A percentile compares a stretch with the other conserved stretches of the same genome.
phyloP scores from a whole-genome alignment of 2,329 filamentous ascomycete species.

The Penicillium aurantiogriseum region DNA sequence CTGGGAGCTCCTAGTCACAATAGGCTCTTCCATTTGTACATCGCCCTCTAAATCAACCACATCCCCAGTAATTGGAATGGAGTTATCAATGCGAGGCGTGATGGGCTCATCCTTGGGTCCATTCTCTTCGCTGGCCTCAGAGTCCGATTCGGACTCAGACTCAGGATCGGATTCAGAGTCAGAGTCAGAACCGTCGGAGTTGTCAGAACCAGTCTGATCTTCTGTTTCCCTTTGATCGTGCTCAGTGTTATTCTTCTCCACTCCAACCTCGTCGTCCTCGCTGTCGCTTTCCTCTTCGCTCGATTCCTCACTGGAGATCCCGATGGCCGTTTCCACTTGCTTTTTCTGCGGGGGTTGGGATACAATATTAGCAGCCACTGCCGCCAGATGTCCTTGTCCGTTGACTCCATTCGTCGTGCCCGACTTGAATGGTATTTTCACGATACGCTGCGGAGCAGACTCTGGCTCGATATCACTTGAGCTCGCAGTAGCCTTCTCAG shows the following conservation, averaged over 20 bases:
- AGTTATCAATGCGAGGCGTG: background rate
- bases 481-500: background rate
- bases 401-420: background rate
- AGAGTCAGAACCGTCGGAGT: background rate
- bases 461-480: background rate
- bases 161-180: background rate
- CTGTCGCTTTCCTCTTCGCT: background rate
- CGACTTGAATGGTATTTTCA: background rate
- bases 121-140: background rate
- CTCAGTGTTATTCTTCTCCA: background rate
- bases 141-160: background rate
- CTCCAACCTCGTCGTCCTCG: background rate
- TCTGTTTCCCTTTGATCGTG: background rate
- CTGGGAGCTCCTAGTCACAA: background rate
- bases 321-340: background rate
- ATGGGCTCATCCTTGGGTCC: background rate
- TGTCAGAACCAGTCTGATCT: background rate
- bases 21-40: conserved; percentile 15
- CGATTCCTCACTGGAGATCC: background rate
- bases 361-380: background rate
- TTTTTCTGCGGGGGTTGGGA: background rate
- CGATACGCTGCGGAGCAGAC: background rate
- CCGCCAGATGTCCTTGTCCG: background rate
- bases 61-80: background rate
- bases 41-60: conserved; percentile 14